Base-by-base conservation (phyloP, 805 yeast genomes). In the Zygotorulaspora chibaensis region DNA sequence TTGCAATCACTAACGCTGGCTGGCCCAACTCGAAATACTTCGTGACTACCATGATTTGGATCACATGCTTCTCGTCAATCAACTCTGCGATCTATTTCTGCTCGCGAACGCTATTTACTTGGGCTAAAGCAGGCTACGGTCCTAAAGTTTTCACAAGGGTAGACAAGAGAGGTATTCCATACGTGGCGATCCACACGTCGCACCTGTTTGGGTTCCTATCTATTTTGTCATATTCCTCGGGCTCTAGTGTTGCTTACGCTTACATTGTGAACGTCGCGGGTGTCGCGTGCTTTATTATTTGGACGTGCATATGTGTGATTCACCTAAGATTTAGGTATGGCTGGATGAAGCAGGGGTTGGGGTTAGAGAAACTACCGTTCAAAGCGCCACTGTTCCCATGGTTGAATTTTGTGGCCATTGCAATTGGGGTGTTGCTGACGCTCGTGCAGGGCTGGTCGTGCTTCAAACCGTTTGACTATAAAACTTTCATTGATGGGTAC, bases 41-140 rank as follows among this genome's bases (percentile, higher is more conserved):
- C 50, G 69, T 51, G 80, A 35, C 42, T 3, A 45, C 87, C 0
- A 75, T 84, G 55, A 75, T 84, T 50, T 66, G 82, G 47, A 58
- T 81, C 11, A 81, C 84, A 2, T 78, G 86, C 55, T 62, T 84
- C 35, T 79, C 85, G 27, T 85, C 90, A 5, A 78, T 83, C 57
- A 84, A 84, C 65, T 74, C 84, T 35, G 77, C 84, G 29, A 78
- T 83, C 42, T 84, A 79, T 62, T 74, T 83, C 61, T 87, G 85
- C 9, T 78, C 87, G 2, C 71, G 90, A 61, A 75, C 87, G 1
- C 68, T 84, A 11, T 77, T 83, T 51, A 79, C 77, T 44, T 73
- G 83, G 72, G 81, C 88, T 4, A 68, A 74, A 48, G 80, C 76
- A 45, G 79, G 81, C 1, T 71, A 72, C 47, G 86, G 84, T 0